These are phyloP conservation scores for Lasiosphaeris hirsuta DNA, from an alignment of 495 filamentous ascomycete genomes.

Conservation along the genomic window DNA sequence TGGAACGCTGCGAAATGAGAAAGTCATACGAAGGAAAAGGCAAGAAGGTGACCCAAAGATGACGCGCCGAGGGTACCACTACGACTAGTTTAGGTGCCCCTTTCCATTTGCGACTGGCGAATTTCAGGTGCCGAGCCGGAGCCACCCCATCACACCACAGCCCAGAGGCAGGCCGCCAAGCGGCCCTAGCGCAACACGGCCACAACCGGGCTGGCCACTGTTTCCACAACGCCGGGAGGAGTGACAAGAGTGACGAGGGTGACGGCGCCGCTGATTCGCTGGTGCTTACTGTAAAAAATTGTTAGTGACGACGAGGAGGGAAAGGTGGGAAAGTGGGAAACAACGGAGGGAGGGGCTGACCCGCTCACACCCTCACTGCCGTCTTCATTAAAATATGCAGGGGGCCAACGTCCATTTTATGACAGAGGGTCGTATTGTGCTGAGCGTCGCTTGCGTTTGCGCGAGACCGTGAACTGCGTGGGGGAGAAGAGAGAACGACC, in stretches of 20 bases:
- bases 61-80: background rate
- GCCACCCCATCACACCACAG: background rate
- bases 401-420: slow-evolving; percentile 7
- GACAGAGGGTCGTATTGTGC: background rate
- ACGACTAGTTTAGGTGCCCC: slow-evolving; percentile 6
- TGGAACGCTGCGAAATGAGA: too few relatives aligned
- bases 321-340: background rate
- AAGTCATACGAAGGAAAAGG: background rate
- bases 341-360: background rate
- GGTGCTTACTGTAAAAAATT: background rate
- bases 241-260: slow-evolving; percentile 6
- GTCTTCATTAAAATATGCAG: slow-evolving; percentile 11
- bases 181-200: slow-evolving; percentile 6
- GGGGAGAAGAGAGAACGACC: background rate
- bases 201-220: slow-evolving; percentile 12
- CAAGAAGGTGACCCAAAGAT: background rate
- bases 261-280: slow-evolving; percentile 24
- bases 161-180: background rate
- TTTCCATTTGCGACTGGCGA: slow-evolving; percentile 4
- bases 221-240: slow-evolving; percentile 23
- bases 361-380: slow-evolving; percentile 11
- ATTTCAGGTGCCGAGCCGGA: slow-evolving; percentile 13
- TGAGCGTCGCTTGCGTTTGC: background rate
- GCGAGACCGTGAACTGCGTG: too few relatives aligned
- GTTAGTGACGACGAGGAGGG: slow-evolving; percentile 5